Evolutionary conservation across 352 stramenopile species (phyloP).

Genomic region (Pythium coloratum): DNA sequence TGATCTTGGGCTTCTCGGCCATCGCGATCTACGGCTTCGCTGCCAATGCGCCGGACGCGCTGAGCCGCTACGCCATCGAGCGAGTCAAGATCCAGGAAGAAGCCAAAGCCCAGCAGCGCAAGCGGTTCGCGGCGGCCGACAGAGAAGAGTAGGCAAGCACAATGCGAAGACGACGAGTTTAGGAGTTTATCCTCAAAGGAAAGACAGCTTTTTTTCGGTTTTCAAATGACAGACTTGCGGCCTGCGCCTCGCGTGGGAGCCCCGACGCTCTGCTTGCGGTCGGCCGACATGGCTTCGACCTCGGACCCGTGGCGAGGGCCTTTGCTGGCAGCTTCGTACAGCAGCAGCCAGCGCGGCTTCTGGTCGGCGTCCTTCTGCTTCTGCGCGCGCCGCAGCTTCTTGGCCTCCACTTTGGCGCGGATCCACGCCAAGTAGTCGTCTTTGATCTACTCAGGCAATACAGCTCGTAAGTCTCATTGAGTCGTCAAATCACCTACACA

Average conservation of each 20-base stretch:
- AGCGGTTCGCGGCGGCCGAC: not conserved
- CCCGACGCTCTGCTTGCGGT: not conserved
- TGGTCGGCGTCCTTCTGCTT: constrained; percentile 55
- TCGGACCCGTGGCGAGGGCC: constrained; percentile 7
- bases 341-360: constrained; percentile 66
- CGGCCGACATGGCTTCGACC: not conserved
- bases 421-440: constrained; percentile 75
- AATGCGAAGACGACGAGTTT: not conserved
- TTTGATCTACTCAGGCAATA: constrained; percentile 42
- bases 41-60: constrained; percentile 51
- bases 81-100: constrained; percentile 54
- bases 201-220: not conserved
- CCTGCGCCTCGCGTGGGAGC: not conserved
- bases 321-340: constrained; percentile 63
- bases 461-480: not conserved
- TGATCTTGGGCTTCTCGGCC: constrained; percentile 60
- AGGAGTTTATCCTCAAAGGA: too few relatives aligned
- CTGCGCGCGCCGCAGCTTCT: constrained; percentile 41
- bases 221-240: not conserved
- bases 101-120: constrained; percentile 24
- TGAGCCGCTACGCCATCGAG: constrained; percentile 73
- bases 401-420: constrained; percentile 56
- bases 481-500: not conserved
- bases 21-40: constrained; percentile 80
- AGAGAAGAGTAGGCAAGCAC: not conserved